Base-by-base conservation (phyloP, 2,329 filamentous ascomycete genomes). In the Epichloe elymi region DNA sequence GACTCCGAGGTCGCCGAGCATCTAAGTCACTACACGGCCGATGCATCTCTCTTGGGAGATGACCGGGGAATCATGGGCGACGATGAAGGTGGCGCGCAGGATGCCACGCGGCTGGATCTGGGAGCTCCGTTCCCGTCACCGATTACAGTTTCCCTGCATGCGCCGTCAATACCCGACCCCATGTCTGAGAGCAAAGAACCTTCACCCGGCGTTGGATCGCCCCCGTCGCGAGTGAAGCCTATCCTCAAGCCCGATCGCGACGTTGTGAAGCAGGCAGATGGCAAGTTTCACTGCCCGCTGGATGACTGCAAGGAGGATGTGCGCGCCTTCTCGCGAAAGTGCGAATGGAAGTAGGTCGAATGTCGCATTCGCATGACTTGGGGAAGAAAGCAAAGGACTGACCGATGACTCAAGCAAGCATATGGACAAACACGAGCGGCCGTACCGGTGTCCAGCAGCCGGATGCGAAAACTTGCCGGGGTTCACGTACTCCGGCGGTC, bases 401-500 rank as follows among this genome's bases (percentile, higher is more conserved):
- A 10, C 50, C 3, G n/a, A 14, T 30, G 17, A 6, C 57, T 6
- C 11, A 49, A 95, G 88, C 64, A 96, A 97, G 71, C 91, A 97
- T 65, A 96, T 96, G 90, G 91, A 97, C 70, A 95, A 95, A 66
- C 91, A 97, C 65, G 89, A 95, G 59, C 79, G 91, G 12, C 91
- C 91, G 1, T 97, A 96, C 64, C 86, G 89, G 61, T 97, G 91
- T 67, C 75, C 73, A 20, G 82, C 85, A 42, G 76, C 80, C n/a
- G 86, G 85, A 38, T 96, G 91, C 67, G 88, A 91, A 61, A 95
- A 95, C 61, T 78, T 95, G 0, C 86, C 87, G 49, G 91, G 91
- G 1, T 97, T 97, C 67, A 97, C 91, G 1, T 97, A 97, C 65
- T 91, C 87, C 0, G 91, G 91, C 15, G 91, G 91, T 3, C 79